phyloP scores from a whole-genome alignment of 192 early-diverging fungal genomes.

The Thoreauomyces humboldtii region DNA sequence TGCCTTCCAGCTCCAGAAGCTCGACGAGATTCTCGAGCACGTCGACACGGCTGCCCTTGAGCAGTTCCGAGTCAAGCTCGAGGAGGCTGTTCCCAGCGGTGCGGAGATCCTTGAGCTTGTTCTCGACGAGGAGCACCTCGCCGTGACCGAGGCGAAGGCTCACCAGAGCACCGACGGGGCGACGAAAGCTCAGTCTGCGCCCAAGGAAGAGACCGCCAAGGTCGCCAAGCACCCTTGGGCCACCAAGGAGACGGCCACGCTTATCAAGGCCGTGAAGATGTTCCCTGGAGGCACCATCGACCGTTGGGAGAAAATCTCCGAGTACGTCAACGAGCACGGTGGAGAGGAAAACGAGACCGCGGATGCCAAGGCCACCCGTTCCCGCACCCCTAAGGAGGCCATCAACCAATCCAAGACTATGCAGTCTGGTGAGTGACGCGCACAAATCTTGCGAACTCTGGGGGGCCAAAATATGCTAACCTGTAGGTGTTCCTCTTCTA shows the following conservation, averaged over 20 bases:
- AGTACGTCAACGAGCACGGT: slow-evolving; percentile 73
- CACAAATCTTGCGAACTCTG: too few relatives aligned
- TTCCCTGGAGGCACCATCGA: slow-evolving; percentile 74
- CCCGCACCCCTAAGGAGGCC: slow-evolving; percentile 65
- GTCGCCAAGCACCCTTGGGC: slow-evolving; percentile 53
- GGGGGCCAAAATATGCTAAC: too few relatives aligned
- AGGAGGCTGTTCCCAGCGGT: slow-evolving; percentile 30
- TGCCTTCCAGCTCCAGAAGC: slow-evolving; percentile 68
- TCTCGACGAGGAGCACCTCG: slow-evolving; percentile 37
- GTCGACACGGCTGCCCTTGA: slow-evolving; percentile 41
- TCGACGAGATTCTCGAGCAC: slow-evolving; percentile 71
- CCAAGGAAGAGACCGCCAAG: slow-evolving; percentile 5
- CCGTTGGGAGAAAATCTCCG: slow-evolving; percentile 77
- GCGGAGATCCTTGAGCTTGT: slow-evolving; percentile 23
- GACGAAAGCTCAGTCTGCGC: neutral
- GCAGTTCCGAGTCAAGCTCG: slow-evolving; percentile 42
- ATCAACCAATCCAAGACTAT: slow-evolving; percentile 69
- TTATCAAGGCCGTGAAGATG: slow-evolving; percentile 80
- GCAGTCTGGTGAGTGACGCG: slow-evolving; percentile 52
- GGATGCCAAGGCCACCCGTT: slow-evolving; percentile 19
- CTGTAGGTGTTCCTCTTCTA: neutral
- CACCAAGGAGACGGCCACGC: slow-evolving; percentile 64
- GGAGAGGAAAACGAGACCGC: slow-evolving; percentile 44
- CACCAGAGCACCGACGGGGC: neutral
- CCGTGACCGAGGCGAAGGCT: slow-evolving; percentile 8